Percentiles rank a stretch among this genome's conserved stretches.
These are phyloP conservation scores for Ceratocystis eucalypticola DNA, from an alignment of 2,329 filamentous ascomycete genomes.

Conservation along the genomic window DNA sequence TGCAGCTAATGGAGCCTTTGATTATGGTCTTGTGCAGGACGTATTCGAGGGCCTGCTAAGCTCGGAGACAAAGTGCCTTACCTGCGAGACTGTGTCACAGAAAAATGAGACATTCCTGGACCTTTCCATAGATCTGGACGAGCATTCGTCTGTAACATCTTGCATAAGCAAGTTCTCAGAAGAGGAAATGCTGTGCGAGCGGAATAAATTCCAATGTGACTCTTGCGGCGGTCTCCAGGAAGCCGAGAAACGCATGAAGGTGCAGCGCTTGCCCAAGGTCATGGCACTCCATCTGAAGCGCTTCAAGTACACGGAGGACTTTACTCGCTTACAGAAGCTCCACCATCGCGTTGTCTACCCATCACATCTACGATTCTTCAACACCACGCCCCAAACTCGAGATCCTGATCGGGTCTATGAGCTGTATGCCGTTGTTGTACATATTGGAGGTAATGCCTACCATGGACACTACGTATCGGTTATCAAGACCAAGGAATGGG, in stretches of 20 bases:
- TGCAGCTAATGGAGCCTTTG: conserved; percentile 31
- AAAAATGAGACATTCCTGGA: conserved; percentile 93
- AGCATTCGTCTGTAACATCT: conserved; percentile 91
- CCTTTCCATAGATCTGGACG: conserved; percentile 85
- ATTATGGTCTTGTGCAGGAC: conserved; percentile 76
- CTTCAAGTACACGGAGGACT: conserved; percentile 96
- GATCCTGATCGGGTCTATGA: conserved; percentile 92
- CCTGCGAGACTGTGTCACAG: conserved; percentile 89
- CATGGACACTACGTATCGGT: conserved; percentile 97
- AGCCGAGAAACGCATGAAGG: conserved; percentile 98
- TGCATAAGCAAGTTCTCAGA: conserved; percentile 93
- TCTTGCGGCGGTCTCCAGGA: conserved; percentile 93
- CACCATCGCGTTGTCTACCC: conserved; percentile 96
- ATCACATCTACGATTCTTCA: conserved; percentile 91
- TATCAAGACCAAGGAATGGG: conserved; percentile 90
- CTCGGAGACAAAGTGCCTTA: conserved; percentile 91
- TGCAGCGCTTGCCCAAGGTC: conserved; percentile 84
- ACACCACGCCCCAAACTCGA: conserved; percentile 89
- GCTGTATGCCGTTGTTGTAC: conserved; percentile 90
- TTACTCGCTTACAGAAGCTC: conserved; percentile 84
- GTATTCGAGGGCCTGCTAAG: conserved; percentile 90
- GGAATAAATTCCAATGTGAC: conserved; percentile 98
- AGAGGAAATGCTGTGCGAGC: conserved; percentile 95
- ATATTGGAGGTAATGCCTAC: conserved; percentile 92
- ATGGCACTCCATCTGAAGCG: conserved; percentile 86